Evolutionary conservation across 2,329 filamentous ascomycete species (phyloP), one percentile per base, ranked within the genome.

Genomic region (Cadophora sp.): DNA sequence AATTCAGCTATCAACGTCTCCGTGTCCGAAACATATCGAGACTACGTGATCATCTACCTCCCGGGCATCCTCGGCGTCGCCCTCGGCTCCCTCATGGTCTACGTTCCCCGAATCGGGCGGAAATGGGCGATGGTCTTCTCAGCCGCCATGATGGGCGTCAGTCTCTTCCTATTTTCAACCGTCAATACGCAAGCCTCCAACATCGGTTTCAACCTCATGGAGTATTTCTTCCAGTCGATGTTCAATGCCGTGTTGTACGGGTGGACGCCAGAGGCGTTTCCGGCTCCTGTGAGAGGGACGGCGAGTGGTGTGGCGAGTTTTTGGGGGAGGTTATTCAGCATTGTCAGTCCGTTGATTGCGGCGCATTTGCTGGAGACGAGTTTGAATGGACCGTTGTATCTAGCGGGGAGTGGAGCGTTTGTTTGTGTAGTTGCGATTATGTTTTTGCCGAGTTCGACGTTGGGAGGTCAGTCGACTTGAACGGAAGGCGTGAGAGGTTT

Each of bases 241-340:
- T 74, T 74, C 59, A 74, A 74, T 37, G 72, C 73, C 3, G 68
- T 74, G 6, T 37, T 74, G 2, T 74, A 74, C 46, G 72, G 69
- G 2, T 73, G 69, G 68, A 71, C 73, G 12, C 72, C 73, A 0
- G 72, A 74, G 65, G 67, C 67, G 4, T 75, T 74, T 69, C 83
- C 84, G 0, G 83, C 84, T 3, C 81, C 81, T 0, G 81, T 86
- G 19, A 76, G 84, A 43, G 85, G 84, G 4, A 86, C 83, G 0
- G 79, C 87, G 0, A 85, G 83, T 71, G 87, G 87, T 0, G 69
- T 88, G 14, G 85, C 86, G 1, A 85, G 84, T 68, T 89, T 87
- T 73, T 88, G 85, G 85, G 87, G 87, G 1, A 77, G 87, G 1
- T 64, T 89, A 27, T 87, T 87, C 71, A 84, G 85, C 11, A 88